Conservation (phyloP, 257 asterid genomes). For the Voacanga thouarsii region DNA sequence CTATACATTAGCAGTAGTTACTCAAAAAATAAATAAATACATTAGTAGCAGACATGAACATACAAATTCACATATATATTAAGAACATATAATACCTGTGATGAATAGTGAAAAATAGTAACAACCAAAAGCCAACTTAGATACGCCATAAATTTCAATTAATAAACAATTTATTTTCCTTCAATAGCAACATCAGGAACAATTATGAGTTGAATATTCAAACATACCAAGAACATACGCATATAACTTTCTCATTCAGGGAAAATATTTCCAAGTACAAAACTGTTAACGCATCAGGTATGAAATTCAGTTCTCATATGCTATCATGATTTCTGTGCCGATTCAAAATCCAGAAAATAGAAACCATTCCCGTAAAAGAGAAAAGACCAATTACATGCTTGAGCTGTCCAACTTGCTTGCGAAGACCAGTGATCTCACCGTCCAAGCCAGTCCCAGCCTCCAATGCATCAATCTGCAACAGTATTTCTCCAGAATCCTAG, state of each 20-base stretch:
- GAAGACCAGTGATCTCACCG: conserved; percentile 65
- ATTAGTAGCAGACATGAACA: not conserved
- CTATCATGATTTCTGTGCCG: not conserved
- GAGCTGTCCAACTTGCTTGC: conserved; percentile 59
- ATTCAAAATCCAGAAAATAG: no score
- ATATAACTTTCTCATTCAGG: not conserved
- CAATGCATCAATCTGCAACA: conserved; percentile 68
- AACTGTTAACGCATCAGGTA: not conserved
- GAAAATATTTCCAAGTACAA: not conserved
- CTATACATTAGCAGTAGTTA: no score
- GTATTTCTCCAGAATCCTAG: conserved; percentile 50
- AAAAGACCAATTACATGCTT: not conserved
- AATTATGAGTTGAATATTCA: not conserved
- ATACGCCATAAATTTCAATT: no score
- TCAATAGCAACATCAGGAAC: not conserved
- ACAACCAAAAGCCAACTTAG: not conserved
- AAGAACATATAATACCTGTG: not conserved
- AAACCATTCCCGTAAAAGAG: not conserved
- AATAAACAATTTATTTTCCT: no score
- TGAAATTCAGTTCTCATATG: not conserved
- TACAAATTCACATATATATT: not conserved
- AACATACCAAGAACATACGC: no score
- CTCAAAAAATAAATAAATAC: no score
- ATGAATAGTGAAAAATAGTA: not conserved
- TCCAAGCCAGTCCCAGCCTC: conserved; percentile 52